Conservation (phyloP, 345 rosid species). For the Mercurialis annua region DNA sequence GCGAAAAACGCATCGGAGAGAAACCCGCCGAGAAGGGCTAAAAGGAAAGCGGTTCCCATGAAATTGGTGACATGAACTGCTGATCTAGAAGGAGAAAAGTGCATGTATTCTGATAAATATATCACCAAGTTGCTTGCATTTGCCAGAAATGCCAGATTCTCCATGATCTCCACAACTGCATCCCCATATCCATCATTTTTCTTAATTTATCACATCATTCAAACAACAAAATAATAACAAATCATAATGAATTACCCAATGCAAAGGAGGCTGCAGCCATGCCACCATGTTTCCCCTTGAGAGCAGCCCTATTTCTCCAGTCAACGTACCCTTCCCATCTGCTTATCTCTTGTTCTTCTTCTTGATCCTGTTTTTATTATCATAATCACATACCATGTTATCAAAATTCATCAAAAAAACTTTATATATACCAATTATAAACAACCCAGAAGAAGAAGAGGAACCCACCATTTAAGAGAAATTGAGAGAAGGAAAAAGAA, state of each 20-base stretch:
- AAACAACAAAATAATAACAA: slow-evolving; percentile 1
- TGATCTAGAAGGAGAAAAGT: slow-evolving; percentile 63
- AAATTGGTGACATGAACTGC: slow-evolving; percentile 74
- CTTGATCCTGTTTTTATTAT: slow-evolving; percentile 42
- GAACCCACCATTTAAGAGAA: slow-evolving; percentile 55
- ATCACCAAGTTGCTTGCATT: slow-evolving; percentile 81
- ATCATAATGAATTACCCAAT: slow-evolving; percentile 32
- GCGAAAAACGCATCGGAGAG: slow-evolving; percentile 71
- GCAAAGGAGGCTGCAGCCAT: slow-evolving; percentile 69
- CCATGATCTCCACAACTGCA: slow-evolving; percentile 78
- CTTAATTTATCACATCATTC: background rate
- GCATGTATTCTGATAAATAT: slow-evolving; percentile 57
- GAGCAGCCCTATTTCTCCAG: slow-evolving; percentile 63
- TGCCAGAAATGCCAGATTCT: slow-evolving; percentile 78
- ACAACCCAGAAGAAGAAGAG: slow-evolving; percentile 13
- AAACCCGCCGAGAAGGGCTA: slow-evolving; percentile 83
- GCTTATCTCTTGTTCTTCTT: slow-evolving; percentile 29
- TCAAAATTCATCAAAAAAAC: background rate
- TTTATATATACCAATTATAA: background rate
- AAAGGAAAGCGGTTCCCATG: slow-evolving; percentile 85
- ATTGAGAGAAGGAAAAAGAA: background rate
- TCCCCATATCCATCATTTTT: background rate
- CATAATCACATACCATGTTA: background rate
- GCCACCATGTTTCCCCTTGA: slow-evolving; percentile 68
- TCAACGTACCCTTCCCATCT: slow-evolving; percentile 81